These are phyloP conservation scores for Cytidiella melzeri DNA, from an alignment of 768 basidiomycete species.

Conservation along the genomic window DNA sequence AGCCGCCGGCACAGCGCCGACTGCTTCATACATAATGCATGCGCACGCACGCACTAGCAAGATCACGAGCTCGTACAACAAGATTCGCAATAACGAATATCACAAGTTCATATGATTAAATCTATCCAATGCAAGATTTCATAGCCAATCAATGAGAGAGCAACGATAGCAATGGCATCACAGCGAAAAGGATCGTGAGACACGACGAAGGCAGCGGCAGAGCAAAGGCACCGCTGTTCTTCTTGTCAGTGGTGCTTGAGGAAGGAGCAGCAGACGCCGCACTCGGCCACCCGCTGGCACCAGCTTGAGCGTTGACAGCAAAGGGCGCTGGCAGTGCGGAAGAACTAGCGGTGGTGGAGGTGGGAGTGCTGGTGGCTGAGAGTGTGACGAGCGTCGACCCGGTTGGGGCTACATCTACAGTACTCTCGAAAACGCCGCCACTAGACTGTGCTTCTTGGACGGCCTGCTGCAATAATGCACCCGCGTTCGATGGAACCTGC, in stretches of 20 bases:
- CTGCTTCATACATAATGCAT: too few species aligned
- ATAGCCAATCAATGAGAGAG: conserved; percentile 6
- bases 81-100: too few species aligned
- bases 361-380: not conserved
- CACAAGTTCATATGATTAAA: too few species aligned
- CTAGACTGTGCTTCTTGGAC: conserved; percentile 26
- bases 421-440: conserved; percentile 19
- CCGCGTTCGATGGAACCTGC: conserved; percentile 57
- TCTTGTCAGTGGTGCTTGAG: not conserved
- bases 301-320: not conserved
- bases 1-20: too few species aligned
- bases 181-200: not conserved
- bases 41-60: too few species aligned
- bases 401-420: conserved; percentile 8
- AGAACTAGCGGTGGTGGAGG: not conserved
- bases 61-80: too few species aligned
- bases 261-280: not conserved
- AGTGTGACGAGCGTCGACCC: conserved; percentile 2
- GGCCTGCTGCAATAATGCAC: conserved; percentile 31
- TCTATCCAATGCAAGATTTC: too few species aligned
- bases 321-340: not conserved
- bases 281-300: not conserved
- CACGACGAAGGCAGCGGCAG: not conserved
- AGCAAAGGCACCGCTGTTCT: not conserved
- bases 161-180: conserved; percentile 3